A percentile compares a stretch with the other conserved stretches of the same genome.
Evolutionary conservation across 1,139 yeast genomes (phyloP).

Genomic region (Arxiozyma slooffiae): DNA sequence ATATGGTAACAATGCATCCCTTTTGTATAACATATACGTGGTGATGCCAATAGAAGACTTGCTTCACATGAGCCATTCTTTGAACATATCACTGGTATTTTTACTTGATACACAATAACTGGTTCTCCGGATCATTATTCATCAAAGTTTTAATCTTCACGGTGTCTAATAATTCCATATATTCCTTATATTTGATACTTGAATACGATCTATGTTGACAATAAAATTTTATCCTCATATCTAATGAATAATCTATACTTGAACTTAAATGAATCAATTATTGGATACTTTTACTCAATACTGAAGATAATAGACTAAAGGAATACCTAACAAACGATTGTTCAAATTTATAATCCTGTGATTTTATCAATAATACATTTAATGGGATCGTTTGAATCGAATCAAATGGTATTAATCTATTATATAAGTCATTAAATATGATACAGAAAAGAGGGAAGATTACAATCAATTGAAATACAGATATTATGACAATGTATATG

Average conservation of each 20-base stretch:
- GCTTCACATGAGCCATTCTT: slow-evolving; percentile 1
- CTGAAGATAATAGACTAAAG: slow-evolving; percentile 13
- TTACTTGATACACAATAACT: background rate
- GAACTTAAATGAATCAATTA: slow-evolving; percentile 18
- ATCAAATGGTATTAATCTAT: slow-evolving; percentile 23
- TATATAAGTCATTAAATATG: slow-evolving; percentile 26
- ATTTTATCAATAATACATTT: slow-evolving; percentile 8
- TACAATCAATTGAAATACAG: slow-evolving; percentile 18
- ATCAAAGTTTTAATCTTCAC: background rate
- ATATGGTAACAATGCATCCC: background rate
- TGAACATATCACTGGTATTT: slow-evolving; percentile 2
- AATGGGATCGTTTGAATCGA: slow-evolving; percentile 20
- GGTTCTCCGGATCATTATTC: background rate
- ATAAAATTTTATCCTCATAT: slow-evolving; percentile 17
- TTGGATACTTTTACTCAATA: slow-evolving; percentile 17
- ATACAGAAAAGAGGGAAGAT: slow-evolving; percentile 24
- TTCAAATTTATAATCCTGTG: slow-evolving; percentile 4
- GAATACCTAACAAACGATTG: slow-evolving; percentile 12
- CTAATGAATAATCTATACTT: slow-evolving; percentile 20
- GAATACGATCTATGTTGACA: slow-evolving; percentile 9
- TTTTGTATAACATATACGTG: background rate
- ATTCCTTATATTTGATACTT: background rate
- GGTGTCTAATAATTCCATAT: slow-evolving; percentile 1
- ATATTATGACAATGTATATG: slow-evolving; percentile 14
- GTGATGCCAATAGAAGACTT: background rate